Conservation (phyloP, 331 rosid species). For the Rosa hybrid region DNA sequence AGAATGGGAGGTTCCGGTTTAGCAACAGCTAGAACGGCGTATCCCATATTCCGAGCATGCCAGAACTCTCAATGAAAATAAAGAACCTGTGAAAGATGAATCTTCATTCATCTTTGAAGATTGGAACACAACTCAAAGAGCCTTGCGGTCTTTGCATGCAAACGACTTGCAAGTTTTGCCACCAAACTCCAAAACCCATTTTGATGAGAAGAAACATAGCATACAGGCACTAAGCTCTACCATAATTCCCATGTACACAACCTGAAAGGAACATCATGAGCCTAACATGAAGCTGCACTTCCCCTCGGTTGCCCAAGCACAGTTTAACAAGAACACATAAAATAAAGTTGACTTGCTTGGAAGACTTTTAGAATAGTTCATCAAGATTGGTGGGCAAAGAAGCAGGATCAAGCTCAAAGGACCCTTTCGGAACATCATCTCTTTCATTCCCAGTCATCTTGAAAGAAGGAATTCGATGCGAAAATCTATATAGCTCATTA, state of each 20-base stretch:
- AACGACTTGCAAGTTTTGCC: neutral
- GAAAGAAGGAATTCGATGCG: constrained; percentile 47
- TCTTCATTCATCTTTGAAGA: neutral
- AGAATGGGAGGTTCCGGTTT: too few species aligned
- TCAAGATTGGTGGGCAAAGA: constrained; percentile 34
- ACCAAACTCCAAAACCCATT: neutral
- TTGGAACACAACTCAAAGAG: neutral
- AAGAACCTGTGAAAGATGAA: neutral
- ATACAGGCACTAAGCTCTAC: neutral
- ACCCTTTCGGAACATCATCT: constrained; percentile 46
- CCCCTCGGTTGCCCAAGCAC: neutral
- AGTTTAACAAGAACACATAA: neutral
- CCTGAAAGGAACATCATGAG: neutral
- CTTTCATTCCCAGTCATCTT: constrained; percentile 49
- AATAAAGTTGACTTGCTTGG: neutral
- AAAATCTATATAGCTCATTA: constrained; percentile 43
- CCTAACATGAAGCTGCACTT: neutral
- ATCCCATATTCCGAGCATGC: neutral
- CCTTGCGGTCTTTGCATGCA: neutral
- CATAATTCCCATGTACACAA: neutral
- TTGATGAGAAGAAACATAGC: neutral
- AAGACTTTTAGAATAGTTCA: neutral
- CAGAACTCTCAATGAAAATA: neutral
- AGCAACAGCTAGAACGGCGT: too few species aligned
- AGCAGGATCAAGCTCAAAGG: constrained; percentile 55